Evolutionary conservation across 2,329 filamentous ascomycete genomes (phyloP), one percentile per base, ranked within the genome.

Genomic region (Atkinsonella texensis): DNA sequence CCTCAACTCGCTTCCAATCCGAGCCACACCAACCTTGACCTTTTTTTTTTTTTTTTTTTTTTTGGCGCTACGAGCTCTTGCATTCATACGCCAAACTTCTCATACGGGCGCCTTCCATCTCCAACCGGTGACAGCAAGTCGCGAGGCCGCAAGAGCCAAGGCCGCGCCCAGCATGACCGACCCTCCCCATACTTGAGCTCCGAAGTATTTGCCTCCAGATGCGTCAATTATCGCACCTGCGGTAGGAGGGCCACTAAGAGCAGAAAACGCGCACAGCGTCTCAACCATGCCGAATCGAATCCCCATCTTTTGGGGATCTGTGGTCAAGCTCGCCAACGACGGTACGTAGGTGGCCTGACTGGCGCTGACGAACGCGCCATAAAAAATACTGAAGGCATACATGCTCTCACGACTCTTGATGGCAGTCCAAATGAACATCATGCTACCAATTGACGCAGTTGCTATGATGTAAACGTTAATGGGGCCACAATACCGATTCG

Each of bases 341-440:
- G 48, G 39, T 23, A 49, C 48, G 35, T 49, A 49, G 2, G 48
- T 49, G 7, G 48, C 28, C 35, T 49, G 48, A 13, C 20, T 49
- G 15, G 48, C 66, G 35, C 72, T 71, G 49, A 69, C 69, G 48
- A 64, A 60, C n/a, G 75, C 52, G 9, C 74, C 74, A 49, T 72
- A 73, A 45, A 72, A 62, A 33, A 68, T 65, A 39, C 66, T 66
- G 59, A 74, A 76, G 39, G 62, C 57, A 55, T 73, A 74, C 66
- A 73, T 71, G 53, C 65, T 67, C 2, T 61, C 53, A 2, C 57
- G 57, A 11, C 59, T 63, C n/a, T 54, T 58, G 1, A 84, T 76
- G 0, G 70, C 73, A 2, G 73, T 71, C 81, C 82, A 85, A 49
- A 65, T 68, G 57, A 74, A 81, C 35, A 80, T 63, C 53, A 79